These are phyloP conservation scores for Podaxis sp. DNA, from an alignment of 768 basidiomycete species.

Conservation along the genomic window DNA sequence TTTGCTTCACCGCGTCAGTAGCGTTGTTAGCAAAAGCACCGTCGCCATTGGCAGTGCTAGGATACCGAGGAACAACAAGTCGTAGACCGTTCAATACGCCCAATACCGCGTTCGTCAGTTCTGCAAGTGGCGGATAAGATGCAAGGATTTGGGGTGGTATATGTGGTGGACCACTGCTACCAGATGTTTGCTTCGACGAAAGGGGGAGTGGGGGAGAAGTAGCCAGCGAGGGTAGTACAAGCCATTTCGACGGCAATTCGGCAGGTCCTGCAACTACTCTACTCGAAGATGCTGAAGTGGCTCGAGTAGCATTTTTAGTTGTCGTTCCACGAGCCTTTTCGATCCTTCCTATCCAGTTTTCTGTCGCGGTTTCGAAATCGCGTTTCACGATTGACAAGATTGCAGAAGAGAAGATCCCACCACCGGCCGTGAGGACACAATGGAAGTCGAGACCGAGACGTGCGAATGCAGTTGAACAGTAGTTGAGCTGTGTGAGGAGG, in stretches of 20 bases:
- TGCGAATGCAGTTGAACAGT: conserved; percentile 89
- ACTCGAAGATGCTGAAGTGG: conserved; percentile 15
- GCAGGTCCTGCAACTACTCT: conserved; percentile 11
- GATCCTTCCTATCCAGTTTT: conserved; percentile 35
- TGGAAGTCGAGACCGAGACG: conserved; percentile 93
- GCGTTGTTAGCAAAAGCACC: background rate
- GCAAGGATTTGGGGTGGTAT: conserved; percentile 71
- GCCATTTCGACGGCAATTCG: conserved; percentile 46
- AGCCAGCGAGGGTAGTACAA: conserved; percentile 36
- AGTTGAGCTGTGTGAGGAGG: conserved; percentile 88
- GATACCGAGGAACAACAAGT: conserved; percentile 67
- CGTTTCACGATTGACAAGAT: conserved; percentile 54
- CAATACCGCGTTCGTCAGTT: conserved; percentile 69
- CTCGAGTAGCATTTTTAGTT: conserved; percentile 12
- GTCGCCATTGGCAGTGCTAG: conserved; percentile 21
- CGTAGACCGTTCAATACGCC: conserved; percentile 78
- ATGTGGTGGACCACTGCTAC: conserved; percentile 40
- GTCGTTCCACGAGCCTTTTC: conserved; percentile 21
- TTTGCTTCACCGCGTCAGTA: background rate
- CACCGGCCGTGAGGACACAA: conserved; percentile 49
- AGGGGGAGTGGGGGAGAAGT: conserved; percentile 28
- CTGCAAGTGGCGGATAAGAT: conserved; percentile 74
- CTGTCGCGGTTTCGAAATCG: conserved; percentile 44
- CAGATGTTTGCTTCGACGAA: conserved; percentile 17
- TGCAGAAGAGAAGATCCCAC: conserved; percentile 55